Evolutionary conservation across 176 grass and related monocot genomes (phyloP), one percentile per base, ranked within the genome.

Genomic region (Phoenix dactylifera): DNA sequence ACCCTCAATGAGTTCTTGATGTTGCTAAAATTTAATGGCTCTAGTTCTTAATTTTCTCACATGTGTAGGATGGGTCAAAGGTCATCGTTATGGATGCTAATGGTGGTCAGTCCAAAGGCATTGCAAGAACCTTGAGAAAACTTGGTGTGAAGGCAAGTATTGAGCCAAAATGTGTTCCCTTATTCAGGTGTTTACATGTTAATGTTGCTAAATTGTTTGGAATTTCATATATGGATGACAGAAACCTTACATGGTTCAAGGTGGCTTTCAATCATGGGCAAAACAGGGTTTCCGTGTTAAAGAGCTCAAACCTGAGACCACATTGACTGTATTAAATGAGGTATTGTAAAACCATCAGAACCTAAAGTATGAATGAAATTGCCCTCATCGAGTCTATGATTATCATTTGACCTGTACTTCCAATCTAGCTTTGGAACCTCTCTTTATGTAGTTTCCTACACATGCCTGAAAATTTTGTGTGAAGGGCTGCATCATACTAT

Each of bases 21-120:
- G 35, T 44, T 44, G 10, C 35, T 44, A 44, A 44, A 44, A 1
- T 44, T 44, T 44, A 44, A 44, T 44, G 35, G 35, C 35, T 44
- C 1, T 23, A 1, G 23, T 59, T 58, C 49, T 52, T 19, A 44
- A 44, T 30, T 67, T 55, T 49, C 62, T 20, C 62, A 18, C 52
- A 56, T 76, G 25, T 86, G 18, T 71, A 98, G 93, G 74, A 77
- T 26, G 29, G 81, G 53, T 92, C 93, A 73, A 89, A 80, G 75
- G 84, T 92, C 61, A 83, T 98, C 57, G 69, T 98, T 92, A 92
- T 92, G 76, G 93, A 98, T 83, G 70, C 82, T 72, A 98, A 77
- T 67, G 84, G 87, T 58, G 49, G 72, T 66, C 74, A 66, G 29
- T 98, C 93, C 44, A 92, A 98, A 77, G 51, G 70, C 44, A 89